These are phyloP conservation scores for Fusarium agapanthi DNA, from an alignment of 2,329 filamentous ascomycete genomes.

Conservation along the genomic window DNA sequence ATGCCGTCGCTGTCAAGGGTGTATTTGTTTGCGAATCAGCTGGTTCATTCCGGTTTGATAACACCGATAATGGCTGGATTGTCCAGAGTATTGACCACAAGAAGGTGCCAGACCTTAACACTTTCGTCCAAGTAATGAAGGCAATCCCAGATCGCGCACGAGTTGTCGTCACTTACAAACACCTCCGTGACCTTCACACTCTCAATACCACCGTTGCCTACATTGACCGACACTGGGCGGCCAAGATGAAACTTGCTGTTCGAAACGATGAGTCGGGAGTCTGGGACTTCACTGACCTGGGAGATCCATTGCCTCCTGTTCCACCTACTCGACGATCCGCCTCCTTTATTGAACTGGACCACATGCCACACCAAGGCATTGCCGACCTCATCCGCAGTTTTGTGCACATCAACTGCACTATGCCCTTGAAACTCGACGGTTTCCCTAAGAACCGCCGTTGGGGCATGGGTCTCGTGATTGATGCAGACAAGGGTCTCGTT, in stretches of 20 bases:
- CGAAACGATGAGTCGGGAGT: conserved; percentile 89
- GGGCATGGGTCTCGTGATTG: conserved; percentile 96
- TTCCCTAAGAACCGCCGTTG: conserved; percentile 94
- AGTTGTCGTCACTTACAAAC: conserved; percentile 94
- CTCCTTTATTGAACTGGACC: conserved; percentile 90
- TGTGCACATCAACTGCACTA: conserved; percentile 88
- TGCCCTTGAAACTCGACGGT: conserved; percentile 97
- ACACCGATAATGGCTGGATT: conserved; percentile 90
- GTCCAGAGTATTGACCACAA: conserved; percentile 93
- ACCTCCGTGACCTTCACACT: conserved; percentile 93
- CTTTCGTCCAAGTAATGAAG: conserved; percentile 92
- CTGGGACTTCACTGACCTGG: conserved; percentile 93
- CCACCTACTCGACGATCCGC: conserved; percentile 79
- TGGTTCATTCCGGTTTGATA: conserved; percentile 94
- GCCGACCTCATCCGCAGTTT: conserved; percentile 94
- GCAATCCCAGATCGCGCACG: conserved; percentile 82
- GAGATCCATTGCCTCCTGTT: conserved; percentile 79
- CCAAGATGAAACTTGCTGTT: conserved; percentile 91
- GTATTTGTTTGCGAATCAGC: conserved; percentile 95
- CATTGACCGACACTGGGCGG: conserved; percentile 94
- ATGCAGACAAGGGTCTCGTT: conserved; percentile 94
- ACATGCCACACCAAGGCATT: conserved; percentile 87
- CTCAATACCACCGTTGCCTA: conserved; percentile 92
- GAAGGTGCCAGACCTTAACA: conserved; percentile 84
- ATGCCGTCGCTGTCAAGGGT: conserved; percentile 89